Base-by-base conservation (phyloP, 352 stramenopile species). In the Globisporangium canariense region DNA sequence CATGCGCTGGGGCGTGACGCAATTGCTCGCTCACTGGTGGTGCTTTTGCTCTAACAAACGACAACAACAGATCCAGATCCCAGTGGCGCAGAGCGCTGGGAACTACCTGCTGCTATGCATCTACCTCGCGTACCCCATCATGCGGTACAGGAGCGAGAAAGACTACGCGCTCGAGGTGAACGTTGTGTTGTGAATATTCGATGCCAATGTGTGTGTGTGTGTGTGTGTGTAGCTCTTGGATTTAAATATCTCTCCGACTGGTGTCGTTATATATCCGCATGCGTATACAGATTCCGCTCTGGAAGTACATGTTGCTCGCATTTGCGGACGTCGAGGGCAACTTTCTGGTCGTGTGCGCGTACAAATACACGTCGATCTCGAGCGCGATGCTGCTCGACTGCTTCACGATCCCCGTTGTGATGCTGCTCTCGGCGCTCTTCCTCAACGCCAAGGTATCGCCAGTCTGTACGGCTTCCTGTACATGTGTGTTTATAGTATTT, bases 311-410 rank as follows among this genome's bases (percentile, higher is more conserved):
- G 60, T 57, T 98, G 10, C 62, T 98, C n/a, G 86, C 90, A 9
- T 76, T 98, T 22, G 76, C 97, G 11, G 97, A 99, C 74, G 92
- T 99, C 1, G 84, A 98, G 75, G 94, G 91, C 32, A 99, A 98
- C 70, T 98, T 97, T 51, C 68, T 98, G 7, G 85, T 94, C 50
- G 85, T 98, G n/a, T 82, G 96, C n/a, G 95, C 93, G 5, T 98
- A 98, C 74, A 87, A 97, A 55, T 98, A 98, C 75, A 99, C 97
- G 49, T 97, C 87, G 10, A 94, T 99, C 64, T 98, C 95, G 22
- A 98, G 90, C 63, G 87, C 96, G 16, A 98, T 98, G 79, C 81
- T 99, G 65, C 79, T 99, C 38, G 94, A 98, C 65, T 98, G 93
- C 61, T 97, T 99, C 60, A 96, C 94, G 3, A 97, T 99, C 43